phyloP scores from a whole-genome alignment of 352 stramenopile genomes.

The Globisporangium paddicum region DNA sequence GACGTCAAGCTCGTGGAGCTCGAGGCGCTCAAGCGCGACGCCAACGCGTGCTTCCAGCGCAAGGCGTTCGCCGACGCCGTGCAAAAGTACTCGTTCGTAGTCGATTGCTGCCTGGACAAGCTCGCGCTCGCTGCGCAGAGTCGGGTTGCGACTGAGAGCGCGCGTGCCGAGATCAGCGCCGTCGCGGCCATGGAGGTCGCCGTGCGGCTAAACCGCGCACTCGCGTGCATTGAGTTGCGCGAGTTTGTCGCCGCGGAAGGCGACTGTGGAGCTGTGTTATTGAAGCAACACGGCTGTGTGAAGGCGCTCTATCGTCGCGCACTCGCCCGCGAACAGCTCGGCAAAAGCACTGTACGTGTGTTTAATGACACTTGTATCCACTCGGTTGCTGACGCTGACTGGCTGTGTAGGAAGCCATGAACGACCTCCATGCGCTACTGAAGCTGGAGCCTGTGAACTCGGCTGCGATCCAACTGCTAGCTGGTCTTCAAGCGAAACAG shows the following conservation, averaged over 20 bases:
- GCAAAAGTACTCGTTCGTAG: conserved; percentile 35
- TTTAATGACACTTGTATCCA: not conserved
- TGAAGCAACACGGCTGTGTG: conserved; percentile 60
- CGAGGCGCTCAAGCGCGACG: conserved; percentile 48
- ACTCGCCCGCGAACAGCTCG: conserved; percentile 63
- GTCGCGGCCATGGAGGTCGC: conserved; percentile 32
- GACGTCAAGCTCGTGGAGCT: conserved; percentile 20
- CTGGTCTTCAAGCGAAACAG: not conserved
- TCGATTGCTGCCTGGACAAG: conserved; percentile 15
- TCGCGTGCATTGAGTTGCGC: conserved; percentile 39
- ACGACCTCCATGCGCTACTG: conserved; percentile 24
- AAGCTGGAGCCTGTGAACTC: conserved; percentile 41
- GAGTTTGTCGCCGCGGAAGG: conserved; percentile 29
- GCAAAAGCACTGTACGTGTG: conserved; percentile 39
- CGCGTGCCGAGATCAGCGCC: not conserved
- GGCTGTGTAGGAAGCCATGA: conserved; percentile 24
- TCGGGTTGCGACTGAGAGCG: too few species aligned
- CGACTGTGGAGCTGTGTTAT: conserved; percentile 72
- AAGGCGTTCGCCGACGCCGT: conserved; percentile 37
- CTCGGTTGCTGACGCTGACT: not conserved
- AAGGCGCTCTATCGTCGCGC: conserved; percentile 91
- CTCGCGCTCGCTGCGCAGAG: not conserved
- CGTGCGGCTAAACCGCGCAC: conserved; percentile 63
- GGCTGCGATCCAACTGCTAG: conserved; percentile 5
- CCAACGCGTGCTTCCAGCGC: conserved; percentile 56